Percentiles rank a stretch among this genome's conserved stretches.
Conservation (phyloP, 805 yeast genomes). For the Metschnikowia kofuensis region DNA sequence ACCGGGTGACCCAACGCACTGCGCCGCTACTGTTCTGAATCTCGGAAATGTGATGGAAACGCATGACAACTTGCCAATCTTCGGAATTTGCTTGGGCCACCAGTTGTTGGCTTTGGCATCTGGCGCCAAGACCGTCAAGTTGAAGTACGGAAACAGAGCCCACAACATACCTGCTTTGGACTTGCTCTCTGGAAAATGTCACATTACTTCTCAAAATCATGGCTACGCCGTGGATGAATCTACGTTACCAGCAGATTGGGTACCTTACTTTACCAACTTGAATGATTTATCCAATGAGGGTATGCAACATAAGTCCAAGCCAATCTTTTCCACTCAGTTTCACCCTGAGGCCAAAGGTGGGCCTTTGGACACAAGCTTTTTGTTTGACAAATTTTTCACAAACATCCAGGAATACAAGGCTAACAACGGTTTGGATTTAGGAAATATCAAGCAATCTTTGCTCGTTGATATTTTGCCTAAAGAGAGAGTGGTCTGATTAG, state of each 20-base stretch:
- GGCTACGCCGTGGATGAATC: slow-evolving; percentile 92
- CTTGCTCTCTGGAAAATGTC: slow-evolving; percentile 86
- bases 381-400: slow-evolving; percentile 86
- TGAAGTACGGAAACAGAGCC: slow-evolving; percentile 98
- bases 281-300: slow-evolving; percentile 98
- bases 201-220: slow-evolving; percentile 97
- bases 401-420: slow-evolving; percentile 56
- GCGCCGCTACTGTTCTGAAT: slow-evolving; percentile 64
- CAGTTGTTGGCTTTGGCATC: slow-evolving; percentile 93
- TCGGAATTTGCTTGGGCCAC: slow-evolving; percentile 98
- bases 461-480: slow-evolving; percentile 63
- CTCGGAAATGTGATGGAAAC: slow-evolving; percentile 59
- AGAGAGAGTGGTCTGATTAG: slow-evolving; percentile 51
- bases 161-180: slow-evolving; percentile 97
- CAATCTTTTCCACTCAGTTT: slow-evolving; percentile 95
- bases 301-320: slow-evolving; percentile 82
- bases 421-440: slow-evolving; percentile 38
- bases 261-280: slow-evolving; percentile 81
- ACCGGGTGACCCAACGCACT: slow-evolving; percentile 97
- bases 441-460: slow-evolving; percentile 45
- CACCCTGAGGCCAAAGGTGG: slow-evolving; percentile 99
- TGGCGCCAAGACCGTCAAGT: slow-evolving; percentile 88
- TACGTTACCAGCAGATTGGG: slow-evolving; percentile 71
- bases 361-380: slow-evolving; percentile 86
- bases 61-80: slow-evolving; percentile 79